These are phyloP conservation scores for Aureobasidium sp. DNA, from an alignment of 2,329 filamentous ascomycete genomes.

Conservation along the genomic window DNA sequence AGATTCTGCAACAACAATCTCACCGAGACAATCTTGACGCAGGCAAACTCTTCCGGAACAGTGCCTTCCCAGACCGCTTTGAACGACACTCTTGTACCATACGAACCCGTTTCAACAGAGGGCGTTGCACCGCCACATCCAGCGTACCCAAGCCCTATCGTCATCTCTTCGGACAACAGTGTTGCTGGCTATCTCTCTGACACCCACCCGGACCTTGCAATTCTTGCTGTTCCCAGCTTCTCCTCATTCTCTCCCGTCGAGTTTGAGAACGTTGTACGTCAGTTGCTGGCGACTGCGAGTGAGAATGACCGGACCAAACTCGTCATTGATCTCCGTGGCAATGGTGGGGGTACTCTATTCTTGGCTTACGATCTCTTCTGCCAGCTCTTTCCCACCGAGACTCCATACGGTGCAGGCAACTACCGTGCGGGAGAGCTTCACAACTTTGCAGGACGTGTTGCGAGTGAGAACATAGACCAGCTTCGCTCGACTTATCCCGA, in stretches of 20 bases:
- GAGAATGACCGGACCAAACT: slow-evolving; percentile 48
- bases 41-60: neutral
- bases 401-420: slow-evolving; percentile 38
- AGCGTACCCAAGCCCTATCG: neutral
- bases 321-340: slow-evolving; percentile 54
- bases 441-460: slow-evolving; percentile 27
- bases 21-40: neutral
- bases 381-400: slow-evolving; percentile 42
- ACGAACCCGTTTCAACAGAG: slow-evolving; percentile 15
- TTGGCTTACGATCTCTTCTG: slow-evolving; percentile 40
- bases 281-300: slow-evolving; percentile 41
- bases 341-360: slow-evolving; percentile 46
- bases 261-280: slow-evolving; percentile 32
- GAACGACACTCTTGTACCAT: slow-evolving; percentile 1
- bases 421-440: slow-evolving; percentile 37
- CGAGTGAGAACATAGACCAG: neutral
- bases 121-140: neutral
- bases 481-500: neutral
- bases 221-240: slow-evolving; percentile 39
- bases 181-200: slow-evolving; percentile 15
- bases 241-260: slow-evolving; percentile 18
- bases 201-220: slow-evolving; percentile 35
- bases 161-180: neutral
- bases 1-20: slow-evolving; percentile 25
- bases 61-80: slow-evolving; percentile 19